These are phyloP conservation scores for Sporisorium scitamineum DNA, from an alignment of 1,284 basidiomycete genomes.

Conservation along the genomic window DNA sequence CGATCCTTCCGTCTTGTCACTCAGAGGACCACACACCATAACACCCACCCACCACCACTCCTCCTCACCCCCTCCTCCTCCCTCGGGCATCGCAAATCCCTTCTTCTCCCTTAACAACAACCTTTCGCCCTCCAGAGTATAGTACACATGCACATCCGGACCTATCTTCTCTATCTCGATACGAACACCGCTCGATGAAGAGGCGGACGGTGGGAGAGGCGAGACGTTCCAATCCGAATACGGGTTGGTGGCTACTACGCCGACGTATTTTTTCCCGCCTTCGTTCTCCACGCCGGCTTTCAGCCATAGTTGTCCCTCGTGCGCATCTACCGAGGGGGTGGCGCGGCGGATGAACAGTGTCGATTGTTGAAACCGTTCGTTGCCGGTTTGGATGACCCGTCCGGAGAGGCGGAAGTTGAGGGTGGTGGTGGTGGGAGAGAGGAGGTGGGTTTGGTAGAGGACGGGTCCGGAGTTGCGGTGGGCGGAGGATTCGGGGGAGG, in stretches of 20 bases:
- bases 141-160: conserved; percentile 36
- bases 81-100: conserved; percentile 17
- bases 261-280: conserved; percentile 31
- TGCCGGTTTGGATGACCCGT: conserved; percentile 16
- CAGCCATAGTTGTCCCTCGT: conserved; percentile 27
- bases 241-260: conserved; percentile 33
- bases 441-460: conserved; percentile 6
- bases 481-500: conserved; percentile 31
- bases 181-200: background rate
- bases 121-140: conserved; percentile 15
- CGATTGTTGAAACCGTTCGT: conserved; percentile 39
- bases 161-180: conserved; percentile 40
- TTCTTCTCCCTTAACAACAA: conserved; percentile 38
- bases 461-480: conserved; percentile 33
- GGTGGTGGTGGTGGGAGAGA: background rate
- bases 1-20: conserved; percentile 11
- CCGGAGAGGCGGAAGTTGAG: conserved; percentile 21
- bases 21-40: conserved; percentile 39
- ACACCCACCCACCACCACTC: conserved; percentile 46
- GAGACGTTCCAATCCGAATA: conserved; percentile 47
- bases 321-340: background rate
- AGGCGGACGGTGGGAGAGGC: conserved; percentile 1
- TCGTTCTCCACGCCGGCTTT: conserved; percentile 42
- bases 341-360: conserved; percentile 32
- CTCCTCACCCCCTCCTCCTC: background rate